Percentiles rank a stretch among this genome's conserved stretches.
Evolutionary conservation across 306 rosid genomes (phyloP).

Genomic region (Quercus cerris): DNA sequence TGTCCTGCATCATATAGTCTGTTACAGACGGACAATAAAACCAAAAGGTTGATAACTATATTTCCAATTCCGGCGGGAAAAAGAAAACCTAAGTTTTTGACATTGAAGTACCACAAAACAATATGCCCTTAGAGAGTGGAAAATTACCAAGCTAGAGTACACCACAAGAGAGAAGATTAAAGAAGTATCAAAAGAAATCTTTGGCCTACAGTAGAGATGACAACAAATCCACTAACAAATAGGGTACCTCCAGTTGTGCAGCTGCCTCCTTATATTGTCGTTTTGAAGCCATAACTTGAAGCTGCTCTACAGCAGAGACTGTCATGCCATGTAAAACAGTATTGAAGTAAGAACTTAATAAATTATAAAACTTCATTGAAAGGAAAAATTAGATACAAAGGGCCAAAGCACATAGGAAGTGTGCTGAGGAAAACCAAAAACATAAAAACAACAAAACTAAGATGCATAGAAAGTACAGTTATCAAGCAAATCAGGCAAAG

Average conservation of each 20-base stretch:
- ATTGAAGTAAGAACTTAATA: background rate
- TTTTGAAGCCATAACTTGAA: conserved; percentile 97
- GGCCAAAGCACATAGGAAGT: too few species aligned
- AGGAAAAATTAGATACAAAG: too few species aligned
- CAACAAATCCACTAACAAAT: background rate
- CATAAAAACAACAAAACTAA: too few species aligned
- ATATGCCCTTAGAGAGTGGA: background rate
- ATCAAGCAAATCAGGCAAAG: too few species aligned
- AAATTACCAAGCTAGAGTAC: background rate
- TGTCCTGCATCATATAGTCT: background rate
- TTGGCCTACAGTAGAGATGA: background rate
- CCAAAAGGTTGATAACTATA: background rate
- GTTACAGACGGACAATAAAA: background rate
- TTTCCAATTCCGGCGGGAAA: background rate
- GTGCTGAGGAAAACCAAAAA: too few species aligned
- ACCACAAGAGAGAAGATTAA: background rate
- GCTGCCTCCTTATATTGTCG: conserved; percentile 96
- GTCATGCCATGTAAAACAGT: conserved; percentile 35
- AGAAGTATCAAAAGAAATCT: background rate
- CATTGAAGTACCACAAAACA: background rate
- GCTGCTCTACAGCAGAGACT: conserved; percentile 99
- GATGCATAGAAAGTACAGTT: too few species aligned
- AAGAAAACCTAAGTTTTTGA: background rate
- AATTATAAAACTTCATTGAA: too few species aligned
- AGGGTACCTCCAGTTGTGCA: conserved; percentile 90